Percentiles rank a stretch among this genome's conserved stretches.
Conservation (phyloP, 2,329 filamentous ascomycete species). For the Fusarium torreyae region DNA sequence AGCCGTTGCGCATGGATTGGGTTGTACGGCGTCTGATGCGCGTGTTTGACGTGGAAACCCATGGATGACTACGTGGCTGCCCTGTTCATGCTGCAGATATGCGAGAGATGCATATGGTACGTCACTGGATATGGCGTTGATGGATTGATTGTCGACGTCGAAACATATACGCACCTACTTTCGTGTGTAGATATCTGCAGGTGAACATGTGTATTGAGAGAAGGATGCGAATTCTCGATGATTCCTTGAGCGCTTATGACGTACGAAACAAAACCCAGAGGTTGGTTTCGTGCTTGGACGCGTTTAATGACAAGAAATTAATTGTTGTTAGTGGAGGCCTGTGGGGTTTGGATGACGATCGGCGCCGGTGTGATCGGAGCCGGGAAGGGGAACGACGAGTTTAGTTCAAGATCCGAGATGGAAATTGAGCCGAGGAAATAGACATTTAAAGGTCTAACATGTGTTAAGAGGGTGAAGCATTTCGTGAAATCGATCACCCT, state of each 20-base stretch:
- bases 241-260: constrained; percentile 14
- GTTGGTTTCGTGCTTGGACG: constrained; percentile 6
- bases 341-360: constrained; percentile 41
- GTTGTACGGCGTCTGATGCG: constrained; percentile 14
- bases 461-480: constrained; percentile 11
- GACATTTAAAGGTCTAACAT: not conserved
- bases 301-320: not conserved
- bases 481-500: not conserved
- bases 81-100: constrained; percentile 24
- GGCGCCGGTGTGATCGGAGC: constrained; percentile 40
- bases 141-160: constrained; percentile 3
- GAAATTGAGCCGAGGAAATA: constrained; percentile 1
- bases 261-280: constrained; percentile 33
- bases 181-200: too few relatives aligned
- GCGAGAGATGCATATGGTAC: constrained; percentile 19
- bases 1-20: constrained; percentile 10
- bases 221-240: not conserved
- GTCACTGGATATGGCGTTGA: constrained; percentile 31
- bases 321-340: constrained; percentile 26
- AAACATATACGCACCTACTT: not conserved
- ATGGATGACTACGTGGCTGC: constrained; percentile 38
- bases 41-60: constrained; percentile 26
- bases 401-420: constrained; percentile 28
- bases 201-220: not conserved
- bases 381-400: constrained; percentile 32